Percentiles rank a stretch among this genome's conserved stretches.
Conservation (phyloP, 768 basidiomycete genomes). For the Hericium coralloides region DNA sequence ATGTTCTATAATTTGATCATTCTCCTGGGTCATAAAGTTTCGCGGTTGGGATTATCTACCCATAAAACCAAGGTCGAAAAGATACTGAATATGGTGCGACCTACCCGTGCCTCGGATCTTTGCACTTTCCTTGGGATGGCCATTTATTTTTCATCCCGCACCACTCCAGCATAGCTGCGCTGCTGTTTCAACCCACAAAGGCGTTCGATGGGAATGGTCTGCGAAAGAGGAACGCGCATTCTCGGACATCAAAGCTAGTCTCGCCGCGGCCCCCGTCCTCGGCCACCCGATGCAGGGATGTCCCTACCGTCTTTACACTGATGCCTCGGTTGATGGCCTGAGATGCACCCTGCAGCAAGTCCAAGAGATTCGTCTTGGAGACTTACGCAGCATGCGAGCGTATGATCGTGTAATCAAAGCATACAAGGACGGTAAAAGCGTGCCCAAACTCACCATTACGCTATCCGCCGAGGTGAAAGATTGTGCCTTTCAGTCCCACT, state of each 20-base stretch:
- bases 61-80: constrained; percentile 29
- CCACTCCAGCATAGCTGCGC: constrained; percentile 25
- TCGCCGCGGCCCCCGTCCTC: constrained; percentile 25
- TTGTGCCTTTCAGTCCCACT: background rate
- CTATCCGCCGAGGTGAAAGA: background rate
- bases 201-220: constrained; percentile 16
- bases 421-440: too few species aligned
- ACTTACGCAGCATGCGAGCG: constrained; percentile 13
- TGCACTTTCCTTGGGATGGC: constrained; percentile 23
- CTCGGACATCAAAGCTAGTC: constrained; percentile 19
- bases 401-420: constrained; percentile 8
- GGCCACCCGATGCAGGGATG: constrained; percentile 21
- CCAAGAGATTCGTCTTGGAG: constrained; percentile 11
- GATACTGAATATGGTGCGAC: constrained; percentile 19
- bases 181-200: constrained; percentile 26
- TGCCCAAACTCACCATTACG: background rate
- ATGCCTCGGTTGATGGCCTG: constrained; percentile 19
- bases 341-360: constrained; percentile 17
- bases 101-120: constrained; percentile 11
- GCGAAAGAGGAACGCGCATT: constrained; percentile 22
- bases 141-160: constrained; percentile 31
- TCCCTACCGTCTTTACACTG: constrained; percentile 29
- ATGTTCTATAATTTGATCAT: constrained; percentile 17
- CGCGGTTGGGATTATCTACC: constrained; percentile 26
- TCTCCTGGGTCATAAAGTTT: constrained; percentile 30